Percentiles rank a stretch among this genome's conserved stretches.
Evolutionary conservation across 2,329 filamentous ascomycete species (phyloP).

Genomic region (Neonectria neomacrospora): DNA sequence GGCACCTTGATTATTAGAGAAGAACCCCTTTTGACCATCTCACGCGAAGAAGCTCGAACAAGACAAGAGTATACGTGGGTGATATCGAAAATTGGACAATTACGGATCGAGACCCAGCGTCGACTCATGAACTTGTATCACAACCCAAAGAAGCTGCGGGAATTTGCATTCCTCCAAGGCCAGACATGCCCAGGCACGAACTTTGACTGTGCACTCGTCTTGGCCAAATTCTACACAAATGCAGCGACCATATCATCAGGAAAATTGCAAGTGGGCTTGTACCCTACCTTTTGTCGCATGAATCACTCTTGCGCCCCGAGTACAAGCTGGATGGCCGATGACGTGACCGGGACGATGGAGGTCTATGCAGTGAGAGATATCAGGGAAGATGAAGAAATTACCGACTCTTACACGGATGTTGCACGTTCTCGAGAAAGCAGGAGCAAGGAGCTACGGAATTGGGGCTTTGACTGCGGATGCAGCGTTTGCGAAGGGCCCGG

Average conservation of each 20-base stretch:
- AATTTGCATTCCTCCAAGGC: constrained; percentile 18
- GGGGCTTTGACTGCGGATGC: constrained; percentile 25
- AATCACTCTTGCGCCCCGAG: constrained; percentile 26
- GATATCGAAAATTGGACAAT: constrained; percentile 12
- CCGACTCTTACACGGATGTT: constrained; percentile 25
- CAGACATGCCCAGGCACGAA: constrained; percentile 15
- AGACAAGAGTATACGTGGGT: constrained; percentile 20
- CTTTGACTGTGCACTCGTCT: constrained; percentile 16
- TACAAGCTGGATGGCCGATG: constrained; percentile 25
- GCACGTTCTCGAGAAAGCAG: constrained; percentile 19
- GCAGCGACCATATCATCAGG: constrained; percentile 20
- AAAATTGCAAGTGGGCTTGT: constrained; percentile 20
- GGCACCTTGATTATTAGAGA: constrained; percentile 25
- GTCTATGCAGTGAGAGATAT: constrained; percentile 27
- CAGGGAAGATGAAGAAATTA: constrained; percentile 26
- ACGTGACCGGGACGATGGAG: constrained; percentile 21
- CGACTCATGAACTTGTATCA: constrained; percentile 23
- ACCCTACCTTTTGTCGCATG: constrained; percentile 27
- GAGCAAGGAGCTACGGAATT: constrained; percentile 18
- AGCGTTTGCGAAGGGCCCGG: constrained; percentile 14
- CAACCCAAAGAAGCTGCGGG: constrained; percentile 22
- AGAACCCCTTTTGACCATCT: constrained; percentile 19
- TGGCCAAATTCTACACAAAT: constrained; percentile 30
- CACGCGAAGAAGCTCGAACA: constrained; percentile 17
- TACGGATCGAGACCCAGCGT: background rate